These are phyloP conservation scores for Podila epicladia DNA, from an alignment of 192 early-diverging fungal genomes.

Conservation along the genomic window DNA sequence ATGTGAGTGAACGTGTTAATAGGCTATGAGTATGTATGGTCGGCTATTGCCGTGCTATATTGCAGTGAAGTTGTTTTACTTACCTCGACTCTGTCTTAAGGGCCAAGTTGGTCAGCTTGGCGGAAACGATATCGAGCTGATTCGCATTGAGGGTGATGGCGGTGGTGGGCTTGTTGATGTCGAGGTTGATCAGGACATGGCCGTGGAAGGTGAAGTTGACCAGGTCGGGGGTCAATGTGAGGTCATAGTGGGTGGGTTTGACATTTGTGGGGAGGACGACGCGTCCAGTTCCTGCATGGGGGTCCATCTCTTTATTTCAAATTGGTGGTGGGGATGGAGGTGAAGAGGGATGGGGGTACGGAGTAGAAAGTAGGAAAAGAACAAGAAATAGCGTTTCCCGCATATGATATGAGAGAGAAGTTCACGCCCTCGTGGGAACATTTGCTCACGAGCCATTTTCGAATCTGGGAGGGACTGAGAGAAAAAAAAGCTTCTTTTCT, in stretches of 20 bases:
- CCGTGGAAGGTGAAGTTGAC: conserved; percentile 85
- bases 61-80: background rate
- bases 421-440: no score
- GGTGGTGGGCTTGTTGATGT: conserved; percentile 69
- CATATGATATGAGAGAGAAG: background rate
- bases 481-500: no score
- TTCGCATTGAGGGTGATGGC: conserved; percentile 73
- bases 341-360: background rate
- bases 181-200: conserved; percentile 55
- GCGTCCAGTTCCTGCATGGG: conserved; percentile 54
- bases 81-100: conserved; percentile 68
- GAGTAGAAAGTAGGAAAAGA: background rate
- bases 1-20: no score
- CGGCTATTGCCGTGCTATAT: no score
- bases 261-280: conserved; percentile 90
- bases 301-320: conserved; percentile 20
- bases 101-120: conserved; percentile 51
- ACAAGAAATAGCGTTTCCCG: no score
- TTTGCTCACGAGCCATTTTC: no score
- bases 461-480: no score
- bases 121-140: conserved; percentile 72
- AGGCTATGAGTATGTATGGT: no score
- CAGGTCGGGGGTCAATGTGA: conserved; percentile 83
- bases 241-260: conserved; percentile 84
- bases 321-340: background rate